Evolutionary conservation across 2,329 filamentous ascomycete species (phyloP).

Genomic region (Coniochaeta ligniaria): DNA sequence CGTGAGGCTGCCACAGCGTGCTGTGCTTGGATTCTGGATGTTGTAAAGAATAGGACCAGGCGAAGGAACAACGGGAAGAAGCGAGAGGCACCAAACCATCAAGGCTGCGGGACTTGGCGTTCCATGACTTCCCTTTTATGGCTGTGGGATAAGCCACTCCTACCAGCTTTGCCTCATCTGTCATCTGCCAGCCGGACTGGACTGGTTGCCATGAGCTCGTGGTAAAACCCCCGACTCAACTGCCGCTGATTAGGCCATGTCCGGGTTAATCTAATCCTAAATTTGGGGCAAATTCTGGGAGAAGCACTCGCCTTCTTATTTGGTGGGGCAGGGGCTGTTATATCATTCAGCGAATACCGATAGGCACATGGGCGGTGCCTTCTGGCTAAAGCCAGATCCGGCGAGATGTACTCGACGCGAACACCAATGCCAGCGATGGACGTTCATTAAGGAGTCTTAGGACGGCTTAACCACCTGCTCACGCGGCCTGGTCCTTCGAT

Average conservation of each 20-base stretch:
- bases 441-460: background rate
- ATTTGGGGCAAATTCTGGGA: slow-evolving; percentile 2
- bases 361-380: background rate
- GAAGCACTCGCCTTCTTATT: background rate
- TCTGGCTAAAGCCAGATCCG: background rate
- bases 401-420: background rate
- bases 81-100: background rate
- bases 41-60: background rate
- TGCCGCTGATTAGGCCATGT: background rate
- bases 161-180: background rate
- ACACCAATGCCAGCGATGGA: background rate
- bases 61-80: background rate
- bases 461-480: background rate
- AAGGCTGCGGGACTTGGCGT: background rate
- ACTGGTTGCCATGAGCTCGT: background rate
- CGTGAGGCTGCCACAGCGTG: background rate
- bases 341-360: background rate
- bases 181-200: background rate
- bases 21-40: background rate
- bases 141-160: background rate
- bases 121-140: background rate
- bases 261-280: background rate
- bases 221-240: background rate
- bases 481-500: background rate
- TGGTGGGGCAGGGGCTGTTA: slow-evolving; percentile 1